Evolutionary conservation across 2,329 filamentous ascomycete genomes (phyloP).

Genomic region (Mycosphaerella arachidis): DNA sequence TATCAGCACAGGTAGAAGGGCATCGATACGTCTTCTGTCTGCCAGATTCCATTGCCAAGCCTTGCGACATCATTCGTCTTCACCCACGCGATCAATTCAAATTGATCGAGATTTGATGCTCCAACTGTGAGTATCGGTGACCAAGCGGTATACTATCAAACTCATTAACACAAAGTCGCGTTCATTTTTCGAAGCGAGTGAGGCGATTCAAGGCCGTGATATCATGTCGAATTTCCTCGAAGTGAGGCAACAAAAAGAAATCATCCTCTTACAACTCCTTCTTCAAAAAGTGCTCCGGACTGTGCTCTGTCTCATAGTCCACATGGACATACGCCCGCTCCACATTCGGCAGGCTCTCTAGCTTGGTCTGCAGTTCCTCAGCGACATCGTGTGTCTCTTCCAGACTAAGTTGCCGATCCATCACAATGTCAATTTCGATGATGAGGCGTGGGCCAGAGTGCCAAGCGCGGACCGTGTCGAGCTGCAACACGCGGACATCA

Average conservation of each 20-base stretch:
- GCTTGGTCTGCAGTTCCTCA: slow-evolving; percentile 87
- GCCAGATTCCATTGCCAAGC: neutral
- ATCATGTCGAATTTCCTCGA: neutral
- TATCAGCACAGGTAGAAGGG: neutral
- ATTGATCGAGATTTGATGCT: neutral
- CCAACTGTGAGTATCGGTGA: neutral
- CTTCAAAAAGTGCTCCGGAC: slow-evolving; percentile 75
- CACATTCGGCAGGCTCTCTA: slow-evolving; percentile 85
- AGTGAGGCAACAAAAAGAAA: neutral
- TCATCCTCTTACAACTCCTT: slow-evolving; percentile 51
- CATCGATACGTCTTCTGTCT: neutral
- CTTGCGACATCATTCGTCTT: neutral
- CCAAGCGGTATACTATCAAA: neutral
- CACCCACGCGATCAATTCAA: neutral
- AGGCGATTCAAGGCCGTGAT: neutral
- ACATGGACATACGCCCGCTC: slow-evolving; percentile 96
- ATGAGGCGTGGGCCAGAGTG: slow-evolving; percentile 84
- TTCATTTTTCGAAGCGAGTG: neutral
- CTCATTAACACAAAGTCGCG: neutral
- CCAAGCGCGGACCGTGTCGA: slow-evolving; percentile 93
- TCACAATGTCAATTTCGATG: slow-evolving; percentile 94
- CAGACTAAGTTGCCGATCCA: slow-evolving; percentile 71
- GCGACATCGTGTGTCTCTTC: slow-evolving; percentile 85
- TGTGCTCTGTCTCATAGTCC: slow-evolving; percentile 93
- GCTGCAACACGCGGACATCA: slow-evolving; percentile 71